Base-by-base conservation (phyloP, 768 basidiomycete species). In the Dendrothele bispora region DNA sequence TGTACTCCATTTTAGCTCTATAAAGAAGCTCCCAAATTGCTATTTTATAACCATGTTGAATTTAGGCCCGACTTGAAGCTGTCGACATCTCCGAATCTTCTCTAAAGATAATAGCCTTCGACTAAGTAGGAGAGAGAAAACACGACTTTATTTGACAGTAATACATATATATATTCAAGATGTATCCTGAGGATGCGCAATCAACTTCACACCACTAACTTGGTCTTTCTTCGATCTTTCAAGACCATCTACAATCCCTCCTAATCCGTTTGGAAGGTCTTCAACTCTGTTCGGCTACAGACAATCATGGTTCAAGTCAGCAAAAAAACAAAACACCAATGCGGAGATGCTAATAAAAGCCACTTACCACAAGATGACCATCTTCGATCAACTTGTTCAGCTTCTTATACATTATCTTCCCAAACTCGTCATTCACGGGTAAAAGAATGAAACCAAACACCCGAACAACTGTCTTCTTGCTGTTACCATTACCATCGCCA, bases 161-260 rank as follows among this genome's bases (percentile, higher is more conserved):
- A n/a, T n/a, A n/a, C n/a, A n/a, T n/a, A n/a, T n/a, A n/a, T n/a
- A n/a, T n/a, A n/a, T n/a, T 39, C n/a, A 39, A 17, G 27, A 10
- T 6, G 38, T 38, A 1, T 47, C 46, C 18, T 38, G 46, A 3
- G 38, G 46, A 21, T 47, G 30, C 11, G 37, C 36, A 11, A 47
- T 28, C 26, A 47, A 36, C 20, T 47, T 47, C 3, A 47, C 38
- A n/a, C 46, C 38, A 39, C 38, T 47, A 15, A 47, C 38, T 17
- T 36, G 34, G 15, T 28, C 38, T 15, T 11, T 39, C 37, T 37
- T 21, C 2, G 39, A 47, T 29, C 27, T 42, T 21, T n/a, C 21
- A 29, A 49, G 24, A 14, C 38, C 46, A 42, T 35, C 40, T 8
- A 37, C 26, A 17, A 49, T 35, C 14, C 5, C 30, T 20, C 32